phyloP scores from a whole-genome alignment of 331 rosid genomes.

The Malus hybrid region DNA sequence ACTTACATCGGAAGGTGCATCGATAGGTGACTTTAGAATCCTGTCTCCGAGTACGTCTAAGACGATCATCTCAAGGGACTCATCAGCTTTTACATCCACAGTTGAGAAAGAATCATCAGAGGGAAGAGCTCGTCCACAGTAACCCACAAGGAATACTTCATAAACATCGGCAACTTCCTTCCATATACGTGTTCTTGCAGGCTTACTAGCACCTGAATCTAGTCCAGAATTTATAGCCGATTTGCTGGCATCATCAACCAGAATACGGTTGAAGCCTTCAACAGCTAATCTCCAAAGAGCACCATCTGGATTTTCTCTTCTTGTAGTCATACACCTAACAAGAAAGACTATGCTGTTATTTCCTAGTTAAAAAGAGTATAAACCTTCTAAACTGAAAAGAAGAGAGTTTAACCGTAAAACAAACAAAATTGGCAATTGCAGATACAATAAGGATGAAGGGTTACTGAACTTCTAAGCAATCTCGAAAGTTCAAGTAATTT shows the following conservation, averaged over 20 bases:
- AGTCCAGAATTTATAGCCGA: slow-evolving; percentile 30
- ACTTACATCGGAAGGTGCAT: slow-evolving; percentile 78
- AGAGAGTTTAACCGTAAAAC: neutral
- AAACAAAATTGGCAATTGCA: slow-evolving; percentile 1
- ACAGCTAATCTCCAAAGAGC: slow-evolving; percentile 88
- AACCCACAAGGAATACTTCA: slow-evolving; percentile 90
- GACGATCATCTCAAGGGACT: slow-evolving; percentile 78
- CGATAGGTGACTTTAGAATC: slow-evolving; percentile 64
- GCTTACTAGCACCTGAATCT: slow-evolving; percentile 47
- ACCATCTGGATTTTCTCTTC: slow-evolving; percentile 88
- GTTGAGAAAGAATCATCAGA: slow-evolving; percentile 68
- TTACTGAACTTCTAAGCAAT: neutral
- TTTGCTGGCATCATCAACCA: slow-evolving; percentile 53
- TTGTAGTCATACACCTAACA: slow-evolving; percentile 89
- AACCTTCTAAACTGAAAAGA: neutral
- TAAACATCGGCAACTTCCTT: slow-evolving; percentile 92
- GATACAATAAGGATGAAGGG: neutral
- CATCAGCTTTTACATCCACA: slow-evolving; percentile 58
- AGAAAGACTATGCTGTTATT: slow-evolving; percentile 8
- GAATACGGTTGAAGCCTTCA: slow-evolving; percentile 66
- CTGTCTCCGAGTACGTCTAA: slow-evolving; percentile 73
- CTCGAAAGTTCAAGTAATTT: neutral
- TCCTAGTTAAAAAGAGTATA: slow-evolving; percentile 3
- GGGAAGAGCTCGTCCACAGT: slow-evolving; percentile 91
- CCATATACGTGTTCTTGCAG: slow-evolving; percentile 79